Conservation (phyloP, 345 rosid species). For the Eutrema heterophyllum region DNA sequence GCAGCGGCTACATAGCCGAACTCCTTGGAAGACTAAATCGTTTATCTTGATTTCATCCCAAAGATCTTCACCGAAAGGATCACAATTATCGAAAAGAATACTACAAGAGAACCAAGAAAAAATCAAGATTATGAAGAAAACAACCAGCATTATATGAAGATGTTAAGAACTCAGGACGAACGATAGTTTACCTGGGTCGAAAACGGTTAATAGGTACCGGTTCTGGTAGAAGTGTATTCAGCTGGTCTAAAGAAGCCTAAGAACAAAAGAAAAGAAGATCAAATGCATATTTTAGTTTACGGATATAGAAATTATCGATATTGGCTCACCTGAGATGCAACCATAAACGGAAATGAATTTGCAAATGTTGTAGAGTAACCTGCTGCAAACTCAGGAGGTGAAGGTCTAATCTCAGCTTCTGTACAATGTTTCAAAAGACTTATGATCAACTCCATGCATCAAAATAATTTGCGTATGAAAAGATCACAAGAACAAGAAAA, state of each 20-base stretch:
- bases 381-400: constrained; percentile 62
- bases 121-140: not conserved
- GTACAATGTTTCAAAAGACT: not conserved
- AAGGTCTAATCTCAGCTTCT: constrained; percentile 69
- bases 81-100: constrained; percentile 60
- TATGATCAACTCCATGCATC: not conserved
- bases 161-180: not conserved
- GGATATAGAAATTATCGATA: not conserved
- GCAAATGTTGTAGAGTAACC: constrained; percentile 67
- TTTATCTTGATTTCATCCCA: constrained; percentile 65
- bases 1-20: constrained; percentile 79
- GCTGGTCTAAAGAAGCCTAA: constrained; percentile 80
- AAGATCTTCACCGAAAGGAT: constrained; percentile 79
- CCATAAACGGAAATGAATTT: constrained; percentile 62
- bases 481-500: not conserved
- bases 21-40: constrained; percentile 51
- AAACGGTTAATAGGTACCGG: constrained; percentile 85
- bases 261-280: not conserved
- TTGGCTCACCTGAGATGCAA: constrained; percentile 60
- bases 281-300: not conserved
- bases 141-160: not conserved
- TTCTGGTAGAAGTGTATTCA: constrained; percentile 61
- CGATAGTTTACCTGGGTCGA: constrained; percentile 59
- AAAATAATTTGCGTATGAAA: not conserved
- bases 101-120: constrained; percentile 32